phyloP scores from a whole-genome alignment of 2,329 filamentous ascomycete genomes.

The Acrocalymma vagum region DNA sequence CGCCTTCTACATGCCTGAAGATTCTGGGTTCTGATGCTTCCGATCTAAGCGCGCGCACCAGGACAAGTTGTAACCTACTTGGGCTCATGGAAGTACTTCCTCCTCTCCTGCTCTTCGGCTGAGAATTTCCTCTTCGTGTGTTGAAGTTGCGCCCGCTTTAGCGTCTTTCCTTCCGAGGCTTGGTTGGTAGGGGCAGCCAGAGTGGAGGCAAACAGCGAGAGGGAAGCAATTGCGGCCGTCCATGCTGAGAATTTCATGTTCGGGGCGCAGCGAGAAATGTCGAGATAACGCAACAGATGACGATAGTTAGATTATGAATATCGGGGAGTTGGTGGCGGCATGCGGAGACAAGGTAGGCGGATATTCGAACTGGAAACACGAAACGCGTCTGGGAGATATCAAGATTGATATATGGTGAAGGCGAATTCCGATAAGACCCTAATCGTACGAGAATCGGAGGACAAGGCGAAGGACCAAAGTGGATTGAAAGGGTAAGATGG shows the following conservation, averaged over 20 bases:
- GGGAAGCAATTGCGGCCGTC: conserved; percentile 25
- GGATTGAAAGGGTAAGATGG: no score
- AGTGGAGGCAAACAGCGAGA: conserved; percentile 25
- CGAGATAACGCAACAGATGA: conserved; percentile 1
- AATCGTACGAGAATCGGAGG: no score
- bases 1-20: no score
- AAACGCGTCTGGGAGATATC: no score
- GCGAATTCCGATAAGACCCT: no score
- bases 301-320: conserved; percentile 3
- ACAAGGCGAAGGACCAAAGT: no score
- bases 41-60: background rate
- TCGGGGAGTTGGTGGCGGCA: background rate
- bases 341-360: background rate
- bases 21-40: no score
- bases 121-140: background rate
- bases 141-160: conserved; percentile 3
- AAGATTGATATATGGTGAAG: no score
- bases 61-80: conserved; percentile 39
- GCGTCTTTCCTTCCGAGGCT: background rate
- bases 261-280: conserved; percentile 1
- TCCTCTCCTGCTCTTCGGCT: conserved; percentile 18
- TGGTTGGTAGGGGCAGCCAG: conserved; percentile 29
- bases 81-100: conserved; percentile 51
- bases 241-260: conserved; percentile 39
- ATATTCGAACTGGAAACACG: background rate